Percentiles rank a stretch among this genome's conserved stretches.
phyloP scores from a whole-genome alignment of 2,329 filamentous ascomycete genomes.

The Westerdykella sp. region DNA sequence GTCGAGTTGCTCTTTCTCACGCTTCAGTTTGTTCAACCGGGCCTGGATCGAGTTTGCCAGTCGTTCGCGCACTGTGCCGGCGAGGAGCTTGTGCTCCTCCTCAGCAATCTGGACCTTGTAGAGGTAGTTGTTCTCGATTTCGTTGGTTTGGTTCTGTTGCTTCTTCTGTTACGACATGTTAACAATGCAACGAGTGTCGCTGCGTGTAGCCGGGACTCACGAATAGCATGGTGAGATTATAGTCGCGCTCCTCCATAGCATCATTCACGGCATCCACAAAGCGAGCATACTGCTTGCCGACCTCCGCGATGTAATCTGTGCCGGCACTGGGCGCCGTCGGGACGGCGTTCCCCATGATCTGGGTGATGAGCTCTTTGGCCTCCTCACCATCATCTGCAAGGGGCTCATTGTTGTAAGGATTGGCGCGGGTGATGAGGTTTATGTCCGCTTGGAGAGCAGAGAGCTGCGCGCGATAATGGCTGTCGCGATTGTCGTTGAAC shows the following conservation, averaged over 20 bases:
- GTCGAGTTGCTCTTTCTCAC: conserved; percentile 62
- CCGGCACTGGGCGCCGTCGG: conserved; percentile 50
- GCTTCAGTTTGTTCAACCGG: conserved; percentile 52
- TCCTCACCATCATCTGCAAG: conserved; percentile 61
- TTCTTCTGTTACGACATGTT: conserved; percentile 43
- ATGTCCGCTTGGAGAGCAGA: conserved; percentile 90
- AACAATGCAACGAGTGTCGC: background rate
- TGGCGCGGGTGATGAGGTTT: conserved; percentile 75
- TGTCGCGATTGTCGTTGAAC: conserved; percentile 74
- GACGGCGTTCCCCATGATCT: conserved; percentile 38
- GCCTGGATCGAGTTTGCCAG: conserved; percentile 53
- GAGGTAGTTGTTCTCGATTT: conserved; percentile 51
- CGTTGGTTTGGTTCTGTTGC: conserved; percentile 50
- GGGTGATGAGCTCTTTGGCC: conserved; percentile 54
- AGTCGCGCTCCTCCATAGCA: conserved; percentile 79
- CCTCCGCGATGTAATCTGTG: conserved; percentile 58
- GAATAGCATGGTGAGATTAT: conserved; percentile 71
- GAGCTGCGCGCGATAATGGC: conserved; percentile 80
- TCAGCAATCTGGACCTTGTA: conserved; percentile 57
- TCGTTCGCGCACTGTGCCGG: conserved; percentile 55
- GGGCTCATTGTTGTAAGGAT: conserved; percentile 68
- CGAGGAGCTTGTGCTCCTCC: conserved; percentile 56
- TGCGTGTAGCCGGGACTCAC: conserved; percentile 47
- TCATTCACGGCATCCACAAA: conserved; percentile 86
- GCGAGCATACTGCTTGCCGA: conserved; percentile 76